Conservation (phyloP, 345 rosid species). For the Raphanus raphanistrum region DNA sequence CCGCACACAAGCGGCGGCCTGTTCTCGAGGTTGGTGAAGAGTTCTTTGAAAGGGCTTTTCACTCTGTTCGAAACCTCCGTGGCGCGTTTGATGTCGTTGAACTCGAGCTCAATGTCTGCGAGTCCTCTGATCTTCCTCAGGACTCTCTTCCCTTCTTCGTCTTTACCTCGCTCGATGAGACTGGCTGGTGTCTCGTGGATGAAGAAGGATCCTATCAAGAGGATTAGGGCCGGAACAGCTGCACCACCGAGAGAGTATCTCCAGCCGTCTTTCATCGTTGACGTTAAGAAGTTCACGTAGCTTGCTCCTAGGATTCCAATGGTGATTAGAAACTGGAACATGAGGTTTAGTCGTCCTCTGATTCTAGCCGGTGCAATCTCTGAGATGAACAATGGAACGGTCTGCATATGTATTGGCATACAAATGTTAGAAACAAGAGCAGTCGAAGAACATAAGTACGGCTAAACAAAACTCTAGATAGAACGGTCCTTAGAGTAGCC, state of each 20-base stretch:
- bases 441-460: background rate
- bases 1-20: slow-evolving; percentile 58
- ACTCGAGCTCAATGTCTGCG: slow-evolving; percentile 50
- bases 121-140: slow-evolving; percentile 61
- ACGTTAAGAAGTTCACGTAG: slow-evolving; percentile 44
- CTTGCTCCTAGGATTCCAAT: slow-evolving; percentile 64
- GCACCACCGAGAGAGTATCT: slow-evolving; percentile 68
- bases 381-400: slow-evolving; percentile 77
- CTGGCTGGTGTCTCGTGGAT: slow-evolving; percentile 74
- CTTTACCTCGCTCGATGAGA: slow-evolving; percentile 57
- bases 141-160: slow-evolving; percentile 38
- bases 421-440: background rate
- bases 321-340: slow-evolving; percentile 74
- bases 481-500: background rate
- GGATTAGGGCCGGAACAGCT: slow-evolving; percentile 56
- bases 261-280: slow-evolving; percentile 57
- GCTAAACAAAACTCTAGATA: background rate
- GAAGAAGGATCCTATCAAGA: slow-evolving; percentile 55
- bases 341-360: slow-evolving; percentile 68
- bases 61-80: slow-evolving; percentile 46
- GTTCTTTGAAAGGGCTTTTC: slow-evolving; percentile 48
- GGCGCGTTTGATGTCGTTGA: slow-evolving; percentile 44
- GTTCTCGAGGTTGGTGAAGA: slow-evolving; percentile 32
- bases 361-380: slow-evolving; percentile 67
- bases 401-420: slow-evolving; percentile 41